Base-by-base conservation (phyloP, 1,284 basidiomycete genomes). In the Inonotus hispidus region DNA sequence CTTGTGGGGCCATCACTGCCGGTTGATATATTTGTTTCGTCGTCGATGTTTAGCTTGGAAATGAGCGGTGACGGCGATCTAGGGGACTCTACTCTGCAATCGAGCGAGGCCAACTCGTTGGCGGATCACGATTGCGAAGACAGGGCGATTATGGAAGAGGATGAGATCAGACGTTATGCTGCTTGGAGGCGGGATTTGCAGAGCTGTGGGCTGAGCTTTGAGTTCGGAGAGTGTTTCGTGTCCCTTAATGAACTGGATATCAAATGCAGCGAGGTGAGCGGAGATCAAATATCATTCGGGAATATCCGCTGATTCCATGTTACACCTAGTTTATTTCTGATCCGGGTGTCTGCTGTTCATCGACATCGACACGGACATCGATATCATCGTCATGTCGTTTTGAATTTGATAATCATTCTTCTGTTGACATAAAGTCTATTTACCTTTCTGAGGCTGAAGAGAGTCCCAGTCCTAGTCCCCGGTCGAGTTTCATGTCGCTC, bases 401-500 rank as follows among this genome's bases (percentile, higher is more conserved):
- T 3, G 39, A 39, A 8, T 60, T 54, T 37, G 52, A 47, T 52
- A 41, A 60, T 53, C 53, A 25, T 29, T 13, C n/a, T 29, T 13
- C n/a, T 29, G 35, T 46, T 45, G 49, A 41, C 29, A 14, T 25
- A 16, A 58, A 16, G 41, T 4, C 56, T 19, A 56, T 56, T 27
- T 49, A 38, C 56, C 41, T 47, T 25, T 58, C 56, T 32, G 27
- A 27, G 25, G n/a, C n/a, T n/a, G n/a, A n/a, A n/a, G n/a, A n/a
- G n/a, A n/a, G n/a, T n/a, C n/a, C n/a, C n/a, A n/a, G n/a, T n/a
- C n/a, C n/a, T n/a, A 59, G 56, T 35, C 37, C 58, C 2, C 37
- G 58, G 19, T 55, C 53, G 7, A 59, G 56, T 47, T 35, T 53
- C 14, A 63, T 63, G 61, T 63, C 61, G 56, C 53, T 63, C 39